These are phyloP conservation scores for Fusarium sacchari DNA, from an alignment of 2,329 filamentous ascomycete genomes.

Conservation along the genomic window DNA sequence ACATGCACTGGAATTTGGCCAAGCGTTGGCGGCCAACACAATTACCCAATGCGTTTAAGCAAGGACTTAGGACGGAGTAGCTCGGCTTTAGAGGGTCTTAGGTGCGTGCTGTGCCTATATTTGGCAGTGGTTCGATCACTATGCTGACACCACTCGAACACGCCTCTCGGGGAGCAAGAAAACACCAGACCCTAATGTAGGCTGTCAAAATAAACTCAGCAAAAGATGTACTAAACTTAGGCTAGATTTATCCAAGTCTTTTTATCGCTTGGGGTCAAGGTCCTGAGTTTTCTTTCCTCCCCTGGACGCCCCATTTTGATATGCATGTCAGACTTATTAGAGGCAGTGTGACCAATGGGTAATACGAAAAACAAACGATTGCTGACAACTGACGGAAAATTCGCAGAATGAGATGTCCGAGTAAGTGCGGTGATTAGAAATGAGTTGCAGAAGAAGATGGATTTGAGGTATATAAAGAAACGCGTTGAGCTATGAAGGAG, in stretches of 20 bases:
- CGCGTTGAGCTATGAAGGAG: too few relatives aligned
- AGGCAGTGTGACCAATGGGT: not conserved
- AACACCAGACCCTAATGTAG: too few relatives aligned
- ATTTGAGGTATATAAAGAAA: not conserved
- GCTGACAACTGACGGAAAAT: conserved; percentile 9
- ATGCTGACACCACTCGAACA: not conserved
- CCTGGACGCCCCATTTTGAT: not conserved
- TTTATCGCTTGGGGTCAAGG: too few relatives aligned
- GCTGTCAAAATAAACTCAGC: too few relatives aligned
- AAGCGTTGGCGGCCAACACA: not conserved
- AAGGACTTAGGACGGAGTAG: not conserved
- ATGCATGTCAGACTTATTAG: not conserved
- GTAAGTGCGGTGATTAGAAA: not conserved
- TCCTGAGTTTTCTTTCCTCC: too few relatives aligned
- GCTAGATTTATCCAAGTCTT: too few relatives aligned
- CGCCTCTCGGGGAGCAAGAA: too few relatives aligned
- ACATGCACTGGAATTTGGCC: conserved; percentile 18
- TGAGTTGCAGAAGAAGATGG: not conserved
- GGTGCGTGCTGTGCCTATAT: not conserved
- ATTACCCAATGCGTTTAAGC: conserved; percentile 1
- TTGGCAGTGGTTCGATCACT: not conserved
- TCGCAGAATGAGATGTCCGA: not conserved
- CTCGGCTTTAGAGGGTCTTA: not conserved
- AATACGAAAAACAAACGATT: not conserved
- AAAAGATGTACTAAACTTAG: too few relatives aligned